Base-by-base conservation (phyloP, 73 alveolate species). In the Symbiodinium natans region DNA sequence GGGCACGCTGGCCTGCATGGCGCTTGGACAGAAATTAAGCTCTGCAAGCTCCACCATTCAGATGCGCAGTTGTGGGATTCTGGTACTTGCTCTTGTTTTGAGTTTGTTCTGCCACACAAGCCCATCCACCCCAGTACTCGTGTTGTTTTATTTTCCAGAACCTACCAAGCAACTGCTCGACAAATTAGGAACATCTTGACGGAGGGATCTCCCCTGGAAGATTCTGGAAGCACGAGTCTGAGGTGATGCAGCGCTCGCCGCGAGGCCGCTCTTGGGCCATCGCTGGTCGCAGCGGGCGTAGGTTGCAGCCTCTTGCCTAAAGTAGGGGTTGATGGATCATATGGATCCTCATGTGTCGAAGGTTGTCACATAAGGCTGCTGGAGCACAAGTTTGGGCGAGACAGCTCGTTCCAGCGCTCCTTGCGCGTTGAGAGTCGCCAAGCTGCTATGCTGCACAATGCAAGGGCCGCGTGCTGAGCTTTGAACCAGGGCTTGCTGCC, bases 1-100 rank as follows among this genome's bases (percentile, higher is more conserved):
- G 2, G 97, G 97, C 77, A 90, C 97, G 11, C 29, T 90, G 87
- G 97, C 97, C 8, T 90, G 97, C 52, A 90, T 90, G 97, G 97
- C 54, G 9, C n/a, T 41, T 71, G 1, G 80, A 48, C 95, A 38
- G 68, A 48, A 25, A 27, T 63, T 9, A 13, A 46, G 21, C 6
- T 46, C 59, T 6, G 21, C 59, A 46, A 46, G 59, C 59, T n/a
- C n/a, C n/a, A n/a, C n/a, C n/a, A n/a, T n/a, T n/a, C n/a, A n/a
- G n/a, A n/a, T n/a, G n/a, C n/a, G n/a, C n/a, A n/a, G n/a, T n/a
- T n/a, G n/a, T n/a, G n/a, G n/a, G n/a, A n/a, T n/a, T n/a, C n/a
- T n/a, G n/a, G n/a, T n/a, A n/a, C n/a, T n/a, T n/a, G n/a, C n/a
- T n/a, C n/a, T n/a, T n/a, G n/a, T n/a, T n/a, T n/a, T n/a, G n/a